These are phyloP conservation scores for Ophiostoma himal-ulmi DNA, from an alignment of 2,329 filamentous ascomycete species.

Conservation along the genomic window DNA sequence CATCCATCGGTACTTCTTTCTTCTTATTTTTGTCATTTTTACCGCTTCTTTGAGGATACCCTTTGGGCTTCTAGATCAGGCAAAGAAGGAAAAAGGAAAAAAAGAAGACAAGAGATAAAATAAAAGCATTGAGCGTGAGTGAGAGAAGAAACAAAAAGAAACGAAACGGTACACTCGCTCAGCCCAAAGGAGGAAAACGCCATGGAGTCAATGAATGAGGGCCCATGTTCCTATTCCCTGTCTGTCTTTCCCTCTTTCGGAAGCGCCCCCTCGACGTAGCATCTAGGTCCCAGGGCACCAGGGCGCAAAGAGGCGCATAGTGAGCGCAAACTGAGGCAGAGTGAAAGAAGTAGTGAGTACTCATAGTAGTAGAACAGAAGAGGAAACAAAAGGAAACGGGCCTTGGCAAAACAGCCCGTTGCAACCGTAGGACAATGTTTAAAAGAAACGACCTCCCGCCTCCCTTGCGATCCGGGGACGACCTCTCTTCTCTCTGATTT, in stretches of 20 bases:
- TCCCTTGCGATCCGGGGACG: neutral
- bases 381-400: neutral
- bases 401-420: slow-evolving; percentile 6
- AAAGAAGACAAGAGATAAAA: no score
- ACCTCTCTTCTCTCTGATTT: neutral
- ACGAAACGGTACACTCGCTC: neutral
- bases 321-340: neutral
- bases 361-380: neutral
- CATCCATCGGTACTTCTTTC: neutral
- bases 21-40: neutral
- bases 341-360: neutral
- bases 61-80: neutral
- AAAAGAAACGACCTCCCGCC: slow-evolving; percentile 11
- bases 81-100: neutral
- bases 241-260: slow-evolving; percentile 7
- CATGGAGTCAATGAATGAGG: neutral
- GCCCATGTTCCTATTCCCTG: neutral
- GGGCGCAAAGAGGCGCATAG: slow-evolving; percentile 5
- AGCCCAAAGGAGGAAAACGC: slow-evolving; percentile 4
- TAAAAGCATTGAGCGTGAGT: neutral
- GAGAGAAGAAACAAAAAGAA: neutral
- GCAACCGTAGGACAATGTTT: neutral
- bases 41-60: neutral
- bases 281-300: slow-evolving; percentile 6
- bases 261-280: slow-evolving; percentile 1